Evolutionary conservation across 2,329 filamentous ascomycete species (phyloP).

Genomic region (Sphaerulina musiva): DNA sequence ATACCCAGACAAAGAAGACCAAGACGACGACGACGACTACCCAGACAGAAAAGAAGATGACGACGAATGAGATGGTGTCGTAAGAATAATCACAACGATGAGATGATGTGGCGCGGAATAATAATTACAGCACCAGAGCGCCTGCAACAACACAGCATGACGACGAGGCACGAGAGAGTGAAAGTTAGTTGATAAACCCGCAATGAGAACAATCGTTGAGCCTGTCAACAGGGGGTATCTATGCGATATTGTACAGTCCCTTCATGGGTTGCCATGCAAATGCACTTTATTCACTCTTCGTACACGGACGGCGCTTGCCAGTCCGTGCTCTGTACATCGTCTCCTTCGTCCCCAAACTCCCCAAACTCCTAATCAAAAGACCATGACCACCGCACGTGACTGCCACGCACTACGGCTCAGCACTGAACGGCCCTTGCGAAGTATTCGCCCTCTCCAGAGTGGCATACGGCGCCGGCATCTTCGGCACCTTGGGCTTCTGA

Average conservation of each 20-base stretch:
- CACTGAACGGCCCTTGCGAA: constrained; percentile 27
- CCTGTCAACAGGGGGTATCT: not conserved
- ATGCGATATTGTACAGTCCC: not conserved
- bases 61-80: too few species aligned
- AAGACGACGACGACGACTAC: too few species aligned
- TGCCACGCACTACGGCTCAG: constrained; percentile 25
- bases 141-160: too few species aligned
- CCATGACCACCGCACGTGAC: not conserved
- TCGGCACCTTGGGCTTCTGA: constrained; percentile 43
- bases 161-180: too few species aligned
- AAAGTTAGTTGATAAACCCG: not conserved
- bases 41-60: too few species aligned
- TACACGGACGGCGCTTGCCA: not conserved
- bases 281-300: not conserved
- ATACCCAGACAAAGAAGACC: too few species aligned
- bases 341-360: not conserved
- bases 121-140: too few species aligned
- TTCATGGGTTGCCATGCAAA: not conserved
- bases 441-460: constrained; percentile 9
- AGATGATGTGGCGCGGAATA: too few species aligned
- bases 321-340: not conserved
- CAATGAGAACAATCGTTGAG: not conserved
- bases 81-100: too few species aligned
- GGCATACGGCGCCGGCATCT: constrained; percentile 40
- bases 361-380: not conserved